Conservation (phyloP, 495 filamentous ascomycete genomes). For the Xylaria palmicola region DNA sequence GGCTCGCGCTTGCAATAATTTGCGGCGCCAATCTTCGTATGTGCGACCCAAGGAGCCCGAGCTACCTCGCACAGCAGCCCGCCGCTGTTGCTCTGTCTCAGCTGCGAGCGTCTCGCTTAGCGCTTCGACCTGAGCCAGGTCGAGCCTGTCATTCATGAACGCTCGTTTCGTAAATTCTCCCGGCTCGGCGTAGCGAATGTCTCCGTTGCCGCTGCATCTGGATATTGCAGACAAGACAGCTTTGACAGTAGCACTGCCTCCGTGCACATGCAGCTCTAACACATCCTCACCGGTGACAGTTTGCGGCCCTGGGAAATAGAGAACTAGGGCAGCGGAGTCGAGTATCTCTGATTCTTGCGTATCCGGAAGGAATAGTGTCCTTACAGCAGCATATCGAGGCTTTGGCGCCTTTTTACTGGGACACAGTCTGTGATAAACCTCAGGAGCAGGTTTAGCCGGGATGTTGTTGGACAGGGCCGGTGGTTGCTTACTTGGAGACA, state of each 20-base stretch:
- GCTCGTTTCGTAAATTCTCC: slow-evolving; percentile 95
- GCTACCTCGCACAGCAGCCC: slow-evolving; percentile 75
- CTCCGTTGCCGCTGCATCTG: slow-evolving; percentile 26
- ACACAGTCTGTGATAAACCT: slow-evolving; percentile 80
- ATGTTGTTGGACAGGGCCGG: neutral
- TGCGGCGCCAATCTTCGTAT: slow-evolving; percentile 81
- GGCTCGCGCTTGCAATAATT: slow-evolving; percentile 76
- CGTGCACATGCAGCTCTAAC: slow-evolving; percentile 90
- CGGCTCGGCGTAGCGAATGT: slow-evolving; percentile 87
- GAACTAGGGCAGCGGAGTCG: slow-evolving; percentile 76
- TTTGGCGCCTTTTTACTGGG: slow-evolving; percentile 61
- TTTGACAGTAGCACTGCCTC: slow-evolving; percentile 83
- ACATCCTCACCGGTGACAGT: slow-evolving; percentile 92
- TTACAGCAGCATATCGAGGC: slow-evolving; percentile 73
- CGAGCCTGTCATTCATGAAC: slow-evolving; percentile 81
- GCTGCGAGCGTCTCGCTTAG: slow-evolving; percentile 82
- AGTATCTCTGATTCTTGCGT: slow-evolving; percentile 51
- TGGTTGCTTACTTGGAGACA: slow-evolving; percentile 60
- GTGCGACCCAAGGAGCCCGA: slow-evolving; percentile 66
- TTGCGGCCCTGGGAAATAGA: slow-evolving; percentile 82
- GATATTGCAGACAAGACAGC: slow-evolving; percentile 80
- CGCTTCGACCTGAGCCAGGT: slow-evolving; percentile 91
- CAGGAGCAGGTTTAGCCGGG: neutral
- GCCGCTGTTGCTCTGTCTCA: slow-evolving; percentile 90
- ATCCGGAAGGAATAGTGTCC: slow-evolving; percentile 70